Percentiles rank a stretch among this genome's conserved stretches.
phyloP scores from a whole-genome alignment of 257 asterid species.

The Leonotis leonurus region DNA sequence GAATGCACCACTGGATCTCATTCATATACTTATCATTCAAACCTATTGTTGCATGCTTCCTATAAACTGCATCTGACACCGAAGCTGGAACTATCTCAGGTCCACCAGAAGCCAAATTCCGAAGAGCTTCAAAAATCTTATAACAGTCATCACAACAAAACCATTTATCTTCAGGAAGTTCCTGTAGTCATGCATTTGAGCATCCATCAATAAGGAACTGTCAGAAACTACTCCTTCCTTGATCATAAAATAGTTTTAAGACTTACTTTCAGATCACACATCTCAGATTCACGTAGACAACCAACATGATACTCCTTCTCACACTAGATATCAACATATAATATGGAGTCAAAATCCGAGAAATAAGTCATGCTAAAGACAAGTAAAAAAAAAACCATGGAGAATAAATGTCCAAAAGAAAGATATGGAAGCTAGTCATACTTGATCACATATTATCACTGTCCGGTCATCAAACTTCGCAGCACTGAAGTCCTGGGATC shows the following conservation, averaged over 20 bases:
- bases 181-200: slow-evolving; percentile 41
- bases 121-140: slow-evolving; percentile 59
- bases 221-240: background rate
- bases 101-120: slow-evolving; percentile 42
- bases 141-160: slow-evolving; percentile 80
- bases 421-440: slow-evolving; percentile 23
- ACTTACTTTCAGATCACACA: slow-evolving; percentile 87
- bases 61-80: slow-evolving; percentile 37
- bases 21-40: slow-evolving; percentile 24
- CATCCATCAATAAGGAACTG: slow-evolving; percentile 13
- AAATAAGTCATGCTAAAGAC: background rate
- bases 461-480: slow-evolving; percentile 87
- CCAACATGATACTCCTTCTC: slow-evolving; percentile 99
- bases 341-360: background rate
- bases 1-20: slow-evolving; percentile 70
- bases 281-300: slow-evolving; percentile 70
- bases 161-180: slow-evolving; percentile 96
- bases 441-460: slow-evolving; percentile 91
- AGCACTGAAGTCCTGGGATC: slow-evolving; percentile 94
- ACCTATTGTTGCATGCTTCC: slow-evolving; percentile 53
- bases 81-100: slow-evolving; percentile 61
- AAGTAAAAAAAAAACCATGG: background rate
- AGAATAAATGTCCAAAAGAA: background rate
- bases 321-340: slow-evolving; percentile 44
- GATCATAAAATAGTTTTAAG: background rate